Evolutionary conservation across 2,329 filamentous ascomycete species (phyloP).

Genomic region (Beauveria sp.): DNA sequence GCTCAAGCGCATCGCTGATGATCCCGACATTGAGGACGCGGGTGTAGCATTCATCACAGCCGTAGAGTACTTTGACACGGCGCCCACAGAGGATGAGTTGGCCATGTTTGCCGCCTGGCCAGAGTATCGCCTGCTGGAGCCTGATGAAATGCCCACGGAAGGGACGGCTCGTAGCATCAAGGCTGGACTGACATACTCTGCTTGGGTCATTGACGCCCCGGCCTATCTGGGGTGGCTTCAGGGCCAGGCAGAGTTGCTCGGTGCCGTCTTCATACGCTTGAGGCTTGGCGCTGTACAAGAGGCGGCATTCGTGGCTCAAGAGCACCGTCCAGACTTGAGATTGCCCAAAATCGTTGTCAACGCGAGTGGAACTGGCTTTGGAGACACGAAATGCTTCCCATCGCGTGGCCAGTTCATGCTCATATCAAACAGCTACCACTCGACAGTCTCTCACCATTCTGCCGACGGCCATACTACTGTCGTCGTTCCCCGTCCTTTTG

Average conservation of each 20-base stretch:
- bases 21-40: neutral
- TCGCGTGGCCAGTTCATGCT: slow-evolving; percentile 1
- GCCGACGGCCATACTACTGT: slow-evolving; percentile 2
- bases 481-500: neutral
- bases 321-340: neutral
- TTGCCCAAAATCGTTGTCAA: slow-evolving; percentile 3
- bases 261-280: neutral
- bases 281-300: neutral
- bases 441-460: neutral
- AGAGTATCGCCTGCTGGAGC: neutral
- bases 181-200: neutral
- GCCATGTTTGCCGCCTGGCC: neutral
- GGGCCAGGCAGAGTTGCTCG: neutral
- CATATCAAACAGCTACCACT: neutral
- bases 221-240: slow-evolving; percentile 1
- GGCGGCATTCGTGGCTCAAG: neutral
- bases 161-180: neutral
- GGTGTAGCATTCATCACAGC: neutral
- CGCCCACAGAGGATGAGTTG: neutral
- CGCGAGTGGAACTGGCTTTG: neutral
- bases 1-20: neutral
- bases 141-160: neutral
- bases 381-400: slow-evolving; percentile 1
- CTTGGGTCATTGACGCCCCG: slow-evolving; percentile 3
- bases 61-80: neutral